Evolutionary conservation across 805 yeast genomes (phyloP), one percentile per base, ranked within the genome.

Genomic region (Wickerhamomyces subpelliculosus): DNA sequence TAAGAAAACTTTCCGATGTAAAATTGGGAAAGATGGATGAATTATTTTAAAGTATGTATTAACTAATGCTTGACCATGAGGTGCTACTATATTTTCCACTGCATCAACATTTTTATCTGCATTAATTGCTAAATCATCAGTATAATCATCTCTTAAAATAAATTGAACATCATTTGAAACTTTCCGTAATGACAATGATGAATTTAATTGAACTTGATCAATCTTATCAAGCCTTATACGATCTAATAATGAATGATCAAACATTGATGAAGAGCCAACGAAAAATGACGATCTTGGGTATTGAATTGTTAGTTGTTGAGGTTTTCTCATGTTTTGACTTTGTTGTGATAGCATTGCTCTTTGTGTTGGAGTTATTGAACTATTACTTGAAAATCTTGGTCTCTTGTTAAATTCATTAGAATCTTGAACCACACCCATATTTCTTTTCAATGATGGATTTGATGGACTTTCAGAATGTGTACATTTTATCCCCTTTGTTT

Each of bases 11-110:
- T 83, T 78, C 53, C 88, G 90, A 60, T 93, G 97, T 36, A 90
- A 61, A 10, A 90, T 80, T 0, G 97, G 98, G 60, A 86, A 86
- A 4, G 86, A 79, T 0, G 97, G 97, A 53, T 90, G 97, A 25
- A 89, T 79, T 14, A 84, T 75, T 45, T 88, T 73, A 61, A 88
- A 88, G 53, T 87, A 88, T 12, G 87, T 69, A 47, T 85, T 87
- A 27, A 86, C 77, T 38, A 86, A 65, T 10, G 80, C 75, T 45
- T 80, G 84, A 2, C 97, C 97, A 59, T 87, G 88, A 0, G 98
- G 97, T n/a, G 90, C 82, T 16, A 90, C 85, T 35, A 85, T 70
- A 45, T 76, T 70, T 57, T 90, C 97, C 8, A 90, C 85, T 20
- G 80, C 73, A 54, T 90, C 96, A 9, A 85, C 83, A 44, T 82